Conservation (phyloP, 768 basidiomycete species). For the Leccinum barrowsii region DNA sequence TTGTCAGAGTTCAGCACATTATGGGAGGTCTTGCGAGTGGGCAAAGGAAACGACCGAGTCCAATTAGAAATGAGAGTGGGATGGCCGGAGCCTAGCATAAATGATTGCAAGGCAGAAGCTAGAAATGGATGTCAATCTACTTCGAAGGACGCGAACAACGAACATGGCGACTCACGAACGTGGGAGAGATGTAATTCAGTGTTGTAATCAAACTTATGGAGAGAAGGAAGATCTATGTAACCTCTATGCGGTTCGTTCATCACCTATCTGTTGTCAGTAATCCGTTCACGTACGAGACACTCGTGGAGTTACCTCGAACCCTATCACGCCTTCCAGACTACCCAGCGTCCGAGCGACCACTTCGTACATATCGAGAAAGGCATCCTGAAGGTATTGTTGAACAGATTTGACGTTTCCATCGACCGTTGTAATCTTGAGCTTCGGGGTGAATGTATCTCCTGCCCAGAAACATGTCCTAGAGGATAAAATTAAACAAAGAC, state of each 20-base stretch:
- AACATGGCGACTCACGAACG: slow-evolving; percentile 52
- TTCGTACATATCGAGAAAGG: slow-evolving; percentile 78
- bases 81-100: slow-evolving; percentile 88
- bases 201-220: slow-evolving; percentile 89
- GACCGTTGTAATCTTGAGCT: slow-evolving; percentile 50
- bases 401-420: slow-evolving; percentile 55
- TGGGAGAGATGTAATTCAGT: slow-evolving; percentile 86
- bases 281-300: not conserved
- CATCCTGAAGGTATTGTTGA: slow-evolving; percentile 79
- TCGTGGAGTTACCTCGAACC: slow-evolving; percentile 68
- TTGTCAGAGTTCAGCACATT: slow-evolving; percentile 58
- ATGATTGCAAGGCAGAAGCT: slow-evolving; percentile 86
- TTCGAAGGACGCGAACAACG: not conserved
- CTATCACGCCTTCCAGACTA: slow-evolving; percentile 74
- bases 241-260: slow-evolving; percentile 96
- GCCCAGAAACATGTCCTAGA: slow-evolving; percentile 89
- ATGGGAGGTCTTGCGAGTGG: slow-evolving; percentile 62
- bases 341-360: slow-evolving; percentile 64
- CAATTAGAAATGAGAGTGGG: slow-evolving; percentile 77
- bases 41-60: slow-evolving; percentile 85
- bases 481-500: not conserved
- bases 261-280: slow-evolving; percentile 45
- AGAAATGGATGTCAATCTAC: not conserved
- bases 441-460: slow-evolving; percentile 81
- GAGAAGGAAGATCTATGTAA: slow-evolving; percentile 77